Conservation (phyloP, 176 grass and related monocot genomes). For the Eleusine coracana region DNA sequence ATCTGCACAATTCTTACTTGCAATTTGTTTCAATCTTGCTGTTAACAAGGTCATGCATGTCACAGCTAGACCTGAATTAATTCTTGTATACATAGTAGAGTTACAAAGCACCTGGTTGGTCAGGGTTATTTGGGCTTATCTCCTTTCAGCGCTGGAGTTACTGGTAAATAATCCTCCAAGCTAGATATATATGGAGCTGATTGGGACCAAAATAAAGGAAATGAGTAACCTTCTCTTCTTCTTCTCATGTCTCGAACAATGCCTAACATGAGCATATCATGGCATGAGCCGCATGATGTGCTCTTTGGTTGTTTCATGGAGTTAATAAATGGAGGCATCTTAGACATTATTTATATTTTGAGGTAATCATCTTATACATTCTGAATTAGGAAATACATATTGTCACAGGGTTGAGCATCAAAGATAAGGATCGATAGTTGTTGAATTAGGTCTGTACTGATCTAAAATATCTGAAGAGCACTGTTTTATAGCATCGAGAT, state of each 20-base stretch:
- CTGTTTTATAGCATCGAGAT: slow-evolving; percentile 5
- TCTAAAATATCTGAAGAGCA: slow-evolving; percentile 8
- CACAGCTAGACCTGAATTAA: slow-evolving; percentile 7
- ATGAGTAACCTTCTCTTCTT: background rate
- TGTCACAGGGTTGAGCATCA: background rate
- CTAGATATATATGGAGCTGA: background rate
- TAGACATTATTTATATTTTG: background rate
- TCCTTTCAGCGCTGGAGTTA: background rate
- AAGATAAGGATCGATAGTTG: slow-evolving; percentile 13
- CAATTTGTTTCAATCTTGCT: background rate
- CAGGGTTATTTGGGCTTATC: background rate
- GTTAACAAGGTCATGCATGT: background rate
- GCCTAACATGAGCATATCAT: background rate
- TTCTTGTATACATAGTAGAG: background rate
- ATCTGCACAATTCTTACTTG: slow-evolving; percentile 11
- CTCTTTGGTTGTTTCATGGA: slow-evolving; percentile 5
- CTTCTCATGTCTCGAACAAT: background rate
- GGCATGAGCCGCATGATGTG: background rate
- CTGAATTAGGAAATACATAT: background rate
- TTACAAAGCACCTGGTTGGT: slow-evolving; percentile 6
- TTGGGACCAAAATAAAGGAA: background rate
- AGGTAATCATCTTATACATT: background rate
- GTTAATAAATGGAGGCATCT: background rate
- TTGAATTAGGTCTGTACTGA: background rate
- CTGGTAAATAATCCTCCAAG: background rate